Percentiles rank a stretch among this genome's conserved stretches.
Conservation (phyloP, 1,284 basidiomycete genomes). For the Ceratobasidium sp. region DNA sequence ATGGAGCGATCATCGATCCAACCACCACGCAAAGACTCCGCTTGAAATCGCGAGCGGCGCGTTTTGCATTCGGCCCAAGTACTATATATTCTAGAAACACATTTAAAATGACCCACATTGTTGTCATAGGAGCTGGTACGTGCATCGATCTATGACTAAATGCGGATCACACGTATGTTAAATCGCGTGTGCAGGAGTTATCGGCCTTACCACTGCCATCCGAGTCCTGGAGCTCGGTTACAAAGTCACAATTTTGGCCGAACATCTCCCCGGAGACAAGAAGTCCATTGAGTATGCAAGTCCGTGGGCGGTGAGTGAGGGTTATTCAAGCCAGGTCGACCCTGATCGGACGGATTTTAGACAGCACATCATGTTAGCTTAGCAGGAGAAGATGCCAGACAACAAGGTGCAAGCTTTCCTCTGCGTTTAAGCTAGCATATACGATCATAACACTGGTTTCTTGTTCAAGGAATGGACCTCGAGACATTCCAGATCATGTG, state of each 20-base stretch:
- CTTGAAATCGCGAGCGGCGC: too few relatives aligned
- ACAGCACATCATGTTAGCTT: slow-evolving; percentile 79
- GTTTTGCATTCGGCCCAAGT: too few relatives aligned
- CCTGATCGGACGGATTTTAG: slow-evolving; percentile 53
- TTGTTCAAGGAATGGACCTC: slow-evolving; percentile 60
- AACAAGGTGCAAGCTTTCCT: slow-evolving; percentile 66
- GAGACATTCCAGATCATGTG: slow-evolving; percentile 83
- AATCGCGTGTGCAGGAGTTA: slow-evolving; percentile 72
- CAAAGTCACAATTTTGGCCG: slow-evolving; percentile 75
- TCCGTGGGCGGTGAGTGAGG: slow-evolving; percentile 79
- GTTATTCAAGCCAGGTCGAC: not conserved
- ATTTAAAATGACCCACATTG: too few relatives aligned
- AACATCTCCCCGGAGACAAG: slow-evolving; percentile 74
- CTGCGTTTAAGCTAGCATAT: too few relatives aligned
- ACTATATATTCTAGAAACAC: too few relatives aligned
- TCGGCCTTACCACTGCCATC: slow-evolving; percentile 79
- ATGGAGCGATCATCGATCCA: too few relatives aligned
- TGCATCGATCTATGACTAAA: too few relatives aligned
- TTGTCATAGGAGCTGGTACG: too few relatives aligned
- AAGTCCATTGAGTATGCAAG: slow-evolving; percentile 79
- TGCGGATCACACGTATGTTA: too few relatives aligned
- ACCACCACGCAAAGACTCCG: too few relatives aligned
- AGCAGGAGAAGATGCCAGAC: slow-evolving; percentile 64
- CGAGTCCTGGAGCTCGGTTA: slow-evolving; percentile 73
- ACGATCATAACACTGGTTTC: too few relatives aligned